Conservation (phyloP, 208 protist species). For the Porcisia hertigi region DNA sequence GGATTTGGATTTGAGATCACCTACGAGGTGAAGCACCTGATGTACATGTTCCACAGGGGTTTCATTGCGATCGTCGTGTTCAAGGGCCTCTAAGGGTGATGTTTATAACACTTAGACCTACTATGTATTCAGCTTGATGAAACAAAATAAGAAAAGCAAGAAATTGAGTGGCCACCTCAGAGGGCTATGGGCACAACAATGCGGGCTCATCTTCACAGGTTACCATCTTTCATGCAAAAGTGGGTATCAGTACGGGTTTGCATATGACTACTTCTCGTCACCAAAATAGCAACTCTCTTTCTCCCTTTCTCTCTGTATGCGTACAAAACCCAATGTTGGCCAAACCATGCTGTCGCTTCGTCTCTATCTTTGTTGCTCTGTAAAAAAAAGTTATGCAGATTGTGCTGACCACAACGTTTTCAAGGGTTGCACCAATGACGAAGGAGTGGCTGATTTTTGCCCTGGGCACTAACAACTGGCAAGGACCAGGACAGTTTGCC, state of each 20-base stretch:
- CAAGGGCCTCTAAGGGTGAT: constrained; percentile 80
- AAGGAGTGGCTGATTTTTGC: constrained; percentile 72
- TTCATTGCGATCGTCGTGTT: constrained; percentile 94
- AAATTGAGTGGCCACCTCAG: not conserved
- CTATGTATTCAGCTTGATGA: constrained; percentile 16
- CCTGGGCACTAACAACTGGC: constrained; percentile 83
- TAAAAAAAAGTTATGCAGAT: not conserved
- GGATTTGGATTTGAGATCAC: constrained; percentile 95
- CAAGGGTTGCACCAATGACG: constrained; percentile 34
- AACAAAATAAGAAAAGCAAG: not conserved
- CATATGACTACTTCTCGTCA: constrained; percentile 6
- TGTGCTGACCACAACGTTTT: constrained; percentile 15
- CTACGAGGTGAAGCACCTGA: constrained; percentile 93
- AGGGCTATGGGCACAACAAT: not conserved
- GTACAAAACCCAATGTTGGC: not conserved
- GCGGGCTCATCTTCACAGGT: not conserved
- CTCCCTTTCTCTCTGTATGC: not conserved
- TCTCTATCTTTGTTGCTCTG: not conserved
- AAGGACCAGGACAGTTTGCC: constrained; percentile 66
- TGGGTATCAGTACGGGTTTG: not conserved
- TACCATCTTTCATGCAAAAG: not conserved
- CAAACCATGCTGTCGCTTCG: constrained; percentile 10
- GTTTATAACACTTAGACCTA: constrained; percentile 4
- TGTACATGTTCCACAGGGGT: constrained; percentile 95
- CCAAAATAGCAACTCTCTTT: constrained; percentile 2